These are phyloP conservation scores for Aciculosporium take DNA, from an alignment of 2,329 filamentous ascomycete genomes.

Conservation along the genomic window DNA sequence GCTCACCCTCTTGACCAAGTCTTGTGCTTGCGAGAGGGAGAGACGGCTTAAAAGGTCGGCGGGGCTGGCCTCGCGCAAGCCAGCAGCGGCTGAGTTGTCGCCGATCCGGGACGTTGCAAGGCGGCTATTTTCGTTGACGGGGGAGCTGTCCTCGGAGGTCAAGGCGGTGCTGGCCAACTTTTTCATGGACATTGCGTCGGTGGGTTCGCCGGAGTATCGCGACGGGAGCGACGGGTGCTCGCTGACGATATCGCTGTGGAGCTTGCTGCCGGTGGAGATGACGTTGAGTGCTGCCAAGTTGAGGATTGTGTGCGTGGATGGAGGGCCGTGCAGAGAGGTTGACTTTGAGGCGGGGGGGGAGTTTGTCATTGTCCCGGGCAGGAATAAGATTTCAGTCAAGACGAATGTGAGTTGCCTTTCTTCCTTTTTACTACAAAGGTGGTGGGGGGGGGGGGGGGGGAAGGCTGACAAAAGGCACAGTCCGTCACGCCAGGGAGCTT, in stretches of 20 bases:
- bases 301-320: slow-evolving; percentile 41
- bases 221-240: slow-evolving; percentile 62
- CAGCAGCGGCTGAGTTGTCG: slow-evolving; percentile 15
- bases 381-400: slow-evolving; percentile 24
- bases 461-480: slow-evolving; percentile 27
- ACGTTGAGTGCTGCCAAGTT: slow-evolving; percentile 51
- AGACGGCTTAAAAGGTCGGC: slow-evolving; percentile 24
- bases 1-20: slow-evolving; percentile 59
- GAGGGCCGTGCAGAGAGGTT: slow-evolving; percentile 47
- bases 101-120: slow-evolving; percentile 33
- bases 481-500: slow-evolving; percentile 58
- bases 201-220: slow-evolving; percentile 54
- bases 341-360: slow-evolving; percentile 17
- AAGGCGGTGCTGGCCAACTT: slow-evolving; percentile 57
- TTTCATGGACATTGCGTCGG: slow-evolving; percentile 55
- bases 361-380: slow-evolving; percentile 31
- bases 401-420: slow-evolving; percentile 19
- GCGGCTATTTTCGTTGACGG: slow-evolving; percentile 32
- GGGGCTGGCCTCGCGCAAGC: slow-evolving; percentile 8
- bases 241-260: slow-evolving; percentile 52
- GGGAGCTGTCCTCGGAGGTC: slow-evolving; percentile 39
- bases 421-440: not conserved
- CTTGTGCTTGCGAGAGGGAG: slow-evolving; percentile 40
- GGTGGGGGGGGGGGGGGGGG: no score
- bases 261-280: slow-evolving; percentile 58